Percentiles rank a stretch among this genome's conserved stretches.
These are phyloP conservation scores for Pseudocercospora eumusae DNA, from an alignment of 2,329 filamentous ascomycete genomes.

Conservation along the genomic window DNA sequence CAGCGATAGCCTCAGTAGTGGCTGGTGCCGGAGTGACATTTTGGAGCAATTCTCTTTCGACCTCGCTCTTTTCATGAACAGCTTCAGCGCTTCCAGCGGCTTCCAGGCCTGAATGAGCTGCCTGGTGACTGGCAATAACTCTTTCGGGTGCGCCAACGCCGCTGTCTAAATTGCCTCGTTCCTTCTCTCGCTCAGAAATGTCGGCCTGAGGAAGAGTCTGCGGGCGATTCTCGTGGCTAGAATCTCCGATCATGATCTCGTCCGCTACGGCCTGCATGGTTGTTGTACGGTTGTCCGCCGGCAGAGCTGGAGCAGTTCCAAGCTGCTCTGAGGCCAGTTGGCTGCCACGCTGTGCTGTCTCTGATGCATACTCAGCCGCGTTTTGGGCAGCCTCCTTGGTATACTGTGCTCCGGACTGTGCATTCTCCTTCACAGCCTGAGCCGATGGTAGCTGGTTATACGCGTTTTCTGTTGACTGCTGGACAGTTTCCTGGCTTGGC, in stretches of 20 bases:
- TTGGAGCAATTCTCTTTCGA: conserved; percentile 66
- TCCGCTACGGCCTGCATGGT: conserved; percentile 1
- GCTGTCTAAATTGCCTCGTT: neutral
- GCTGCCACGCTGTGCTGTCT: neutral
- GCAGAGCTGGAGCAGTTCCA: neutral
- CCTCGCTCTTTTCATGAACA: conserved; percentile 70
- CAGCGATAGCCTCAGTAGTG: neutral
- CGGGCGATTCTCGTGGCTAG: conserved; percentile 17
- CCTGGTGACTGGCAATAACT: conserved; percentile 13
- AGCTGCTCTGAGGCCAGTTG: neutral
- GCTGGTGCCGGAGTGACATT: conserved; percentile 1
- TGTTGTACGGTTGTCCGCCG: neutral
- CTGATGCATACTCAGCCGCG: neutral
- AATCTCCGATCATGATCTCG: neutral
- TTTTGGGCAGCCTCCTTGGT: conserved; percentile 2
- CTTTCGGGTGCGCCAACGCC: neutral
- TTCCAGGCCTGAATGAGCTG: conserved; percentile 56
- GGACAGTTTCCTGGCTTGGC: neutral
- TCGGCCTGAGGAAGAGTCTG: conserved; percentile 16
- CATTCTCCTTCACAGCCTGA: conserved; percentile 12
- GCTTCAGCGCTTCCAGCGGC: conserved; percentile 66
- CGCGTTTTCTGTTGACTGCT: neutral
- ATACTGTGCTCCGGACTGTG: neutral
- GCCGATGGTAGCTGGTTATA: conserved; percentile 6
- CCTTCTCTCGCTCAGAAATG: conserved; percentile 2